Evolutionary conservation across 2,329 filamentous ascomycete species (phyloP), one percentile per base, ranked within the genome.

Genomic region (Malbranchea zuffiana): DNA sequence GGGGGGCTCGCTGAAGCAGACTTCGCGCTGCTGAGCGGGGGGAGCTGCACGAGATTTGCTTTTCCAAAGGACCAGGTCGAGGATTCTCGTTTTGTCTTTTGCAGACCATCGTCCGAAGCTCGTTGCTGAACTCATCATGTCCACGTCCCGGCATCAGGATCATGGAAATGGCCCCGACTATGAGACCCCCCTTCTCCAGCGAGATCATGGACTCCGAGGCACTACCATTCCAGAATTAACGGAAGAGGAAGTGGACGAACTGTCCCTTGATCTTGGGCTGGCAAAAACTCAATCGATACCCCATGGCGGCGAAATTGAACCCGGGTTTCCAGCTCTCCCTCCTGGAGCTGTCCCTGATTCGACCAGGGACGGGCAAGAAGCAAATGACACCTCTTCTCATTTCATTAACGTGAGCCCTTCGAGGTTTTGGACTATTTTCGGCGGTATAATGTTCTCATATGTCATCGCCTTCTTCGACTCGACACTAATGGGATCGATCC

Each of bases 401-500:
- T 62, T 61, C 34, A 56, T 60, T 26, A 53, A 60, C 34, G 53
- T 62, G 8, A 57, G 55, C 0, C 55, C 56, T 1, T 47, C 48
- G 8, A 64, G 68, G 19, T 82, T 82, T 60, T 76, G 73, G 69
- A 52, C 74, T 42, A 72, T 80, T 39, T 82, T 80, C 51, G 47
- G 60, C 4, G 70, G 71, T 34, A 65, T 80, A 31, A 58, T 80
- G 43, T 52, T 69, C n/a, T 66, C 67, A 3, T 72, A 73, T 49
- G 72, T 78, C 44, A 56, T 66, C 37, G 61, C 56, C 6, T 75
- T 68, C 53, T 87, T 88, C 51, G 83, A 88, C 62, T 71, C 74
- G 7, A 88, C 82, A 3, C 72, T 88, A 46, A 86, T 88, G 81
- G 81, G 81, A 3, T 84, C 80, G 2, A 79, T 72, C 27, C 82